Conservation (phyloP, 306 rosid genomes). For the Benincasa hispida region DNA sequence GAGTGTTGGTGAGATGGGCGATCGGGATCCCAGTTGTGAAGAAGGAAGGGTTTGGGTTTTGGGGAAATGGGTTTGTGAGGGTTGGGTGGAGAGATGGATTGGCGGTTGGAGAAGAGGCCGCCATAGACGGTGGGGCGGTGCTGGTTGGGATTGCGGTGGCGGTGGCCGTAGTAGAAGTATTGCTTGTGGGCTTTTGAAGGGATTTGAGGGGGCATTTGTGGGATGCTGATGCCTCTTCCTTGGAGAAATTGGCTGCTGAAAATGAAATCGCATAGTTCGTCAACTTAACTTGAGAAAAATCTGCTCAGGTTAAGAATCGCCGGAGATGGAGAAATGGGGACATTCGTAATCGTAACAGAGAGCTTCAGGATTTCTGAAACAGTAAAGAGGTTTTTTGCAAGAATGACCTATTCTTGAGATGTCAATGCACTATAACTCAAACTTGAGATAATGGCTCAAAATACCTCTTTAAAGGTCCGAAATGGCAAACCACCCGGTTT, state of each 20-base stretch:
- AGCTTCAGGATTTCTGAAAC: neutral
- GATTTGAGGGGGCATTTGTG: constrained; percentile 44
- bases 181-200: constrained; percentile 28
- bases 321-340: neutral
- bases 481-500: too few relatives aligned
- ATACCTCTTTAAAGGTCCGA: too few relatives aligned
- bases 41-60: constrained; percentile 23
- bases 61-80: constrained; percentile 14
- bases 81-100: constrained; percentile 11
- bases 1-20: constrained; percentile 16
- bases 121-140: constrained; percentile 66
- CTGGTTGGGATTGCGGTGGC: constrained; percentile 66
- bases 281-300: neutral
- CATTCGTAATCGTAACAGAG: neutral
- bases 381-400: too few relatives aligned
- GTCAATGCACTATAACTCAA: too few relatives aligned
- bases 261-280: neutral
- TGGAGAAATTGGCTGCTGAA: neutral
- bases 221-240: neutral
- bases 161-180: constrained; percentile 64
- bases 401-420: too few relatives aligned
- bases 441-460: too few relatives aligned
- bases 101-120: constrained; percentile 57
- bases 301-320: neutral
- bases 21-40: constrained; percentile 65